Conservation (phyloP, 106 monocot species). For the Amphibolis antarctica region DNA sequence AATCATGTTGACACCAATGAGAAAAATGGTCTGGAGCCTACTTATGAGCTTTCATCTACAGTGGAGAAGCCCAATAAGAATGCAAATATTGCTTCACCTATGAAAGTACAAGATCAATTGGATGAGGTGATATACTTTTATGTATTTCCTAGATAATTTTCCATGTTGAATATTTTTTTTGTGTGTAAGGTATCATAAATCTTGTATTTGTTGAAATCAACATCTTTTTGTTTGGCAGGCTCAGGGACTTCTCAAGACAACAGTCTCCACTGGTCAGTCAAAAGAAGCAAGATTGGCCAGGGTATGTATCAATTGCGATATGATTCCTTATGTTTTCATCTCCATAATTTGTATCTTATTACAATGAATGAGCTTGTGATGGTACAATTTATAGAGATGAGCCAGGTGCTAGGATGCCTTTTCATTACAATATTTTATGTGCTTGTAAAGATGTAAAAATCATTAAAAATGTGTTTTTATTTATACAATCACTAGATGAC, state of each 20-base stretch:
- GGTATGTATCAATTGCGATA: constrained; percentile 34
- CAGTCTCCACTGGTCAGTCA: constrained; percentile 78
- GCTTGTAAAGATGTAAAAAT: too few species aligned
- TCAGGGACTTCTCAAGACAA: constrained; percentile 73
- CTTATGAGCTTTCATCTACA: constrained; percentile 20
- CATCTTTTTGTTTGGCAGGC: constrained; percentile 37
- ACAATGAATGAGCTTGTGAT: too few species aligned
- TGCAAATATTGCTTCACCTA: constrained; percentile 17
- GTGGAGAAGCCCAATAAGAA: constrained; percentile 24
- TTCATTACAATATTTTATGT: too few species aligned
- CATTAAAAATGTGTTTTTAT: too few species aligned
- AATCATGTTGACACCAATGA: constrained; percentile 8
- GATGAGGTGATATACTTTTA: constrained; percentile 52
- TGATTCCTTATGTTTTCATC: too few species aligned
- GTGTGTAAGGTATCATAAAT: background rate
- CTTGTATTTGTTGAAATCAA: background rate
- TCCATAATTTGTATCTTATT: too few species aligned
- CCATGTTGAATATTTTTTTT: background rate
- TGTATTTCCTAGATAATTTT: background rate
- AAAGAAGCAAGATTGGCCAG: constrained; percentile 94
- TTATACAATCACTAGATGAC: too few species aligned
- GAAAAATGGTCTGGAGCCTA: constrained; percentile 17
- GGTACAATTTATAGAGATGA: too few species aligned
- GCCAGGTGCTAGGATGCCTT: too few species aligned
- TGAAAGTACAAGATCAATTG: constrained; percentile 76